A percentile compares a stretch with the other conserved stretches of the same genome.
These are phyloP conservation scores for Xerocomellus chrysenteron DNA, from an alignment of 768 basidiomycete species.

Conservation along the genomic window DNA sequence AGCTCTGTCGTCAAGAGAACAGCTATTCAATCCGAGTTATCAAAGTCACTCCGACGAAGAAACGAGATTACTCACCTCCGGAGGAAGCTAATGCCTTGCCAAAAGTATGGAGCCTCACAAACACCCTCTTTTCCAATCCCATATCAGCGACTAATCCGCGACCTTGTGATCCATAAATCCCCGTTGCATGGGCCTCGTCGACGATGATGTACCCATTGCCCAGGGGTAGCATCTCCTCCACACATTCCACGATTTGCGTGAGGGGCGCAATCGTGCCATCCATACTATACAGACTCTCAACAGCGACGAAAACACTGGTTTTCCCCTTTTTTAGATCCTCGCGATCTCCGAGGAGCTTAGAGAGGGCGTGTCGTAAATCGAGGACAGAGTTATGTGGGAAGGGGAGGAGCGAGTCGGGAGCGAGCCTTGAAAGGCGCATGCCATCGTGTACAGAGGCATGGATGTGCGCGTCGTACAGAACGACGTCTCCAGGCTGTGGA, in stretches of 20 bases:
- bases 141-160: slow-evolving; percentile 69
- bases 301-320: slow-evolving; percentile 68
- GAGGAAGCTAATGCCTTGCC: slow-evolving; percentile 86
- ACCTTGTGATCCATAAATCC: slow-evolving; percentile 80
- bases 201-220: slow-evolving; percentile 75
- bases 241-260: slow-evolving; percentile 54
- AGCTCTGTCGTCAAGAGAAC: slow-evolving; percentile 71
- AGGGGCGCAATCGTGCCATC: slow-evolving; percentile 90
- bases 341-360: slow-evolving; percentile 38
- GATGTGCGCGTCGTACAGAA: slow-evolving; percentile 84
- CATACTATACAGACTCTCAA: slow-evolving; percentile 94
- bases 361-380: slow-evolving; percentile 47
- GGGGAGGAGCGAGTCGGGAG: slow-evolving; percentile 35
- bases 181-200: slow-evolving; percentile 94
- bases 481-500: slow-evolving; percentile 72
- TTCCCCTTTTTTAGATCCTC: slow-evolving; percentile 39
- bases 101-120: slow-evolving; percentile 85
- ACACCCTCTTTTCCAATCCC: slow-evolving; percentile 68
- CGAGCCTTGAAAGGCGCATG: slow-evolving; percentile 60
- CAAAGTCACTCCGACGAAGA: neutral
- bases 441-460: slow-evolving; percentile 94
- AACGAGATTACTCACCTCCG: slow-evolving; percentile 60
- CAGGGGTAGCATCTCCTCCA: slow-evolving; percentile 60
- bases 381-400: slow-evolving; percentile 75
- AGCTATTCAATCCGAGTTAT: slow-evolving; percentile 42